Percentiles rank a stretch among this genome's conserved stretches.
Evolutionary conservation across 371 early-diverging fungal species (phyloP).

Genomic region (Mucor lusitanicus): DNA sequence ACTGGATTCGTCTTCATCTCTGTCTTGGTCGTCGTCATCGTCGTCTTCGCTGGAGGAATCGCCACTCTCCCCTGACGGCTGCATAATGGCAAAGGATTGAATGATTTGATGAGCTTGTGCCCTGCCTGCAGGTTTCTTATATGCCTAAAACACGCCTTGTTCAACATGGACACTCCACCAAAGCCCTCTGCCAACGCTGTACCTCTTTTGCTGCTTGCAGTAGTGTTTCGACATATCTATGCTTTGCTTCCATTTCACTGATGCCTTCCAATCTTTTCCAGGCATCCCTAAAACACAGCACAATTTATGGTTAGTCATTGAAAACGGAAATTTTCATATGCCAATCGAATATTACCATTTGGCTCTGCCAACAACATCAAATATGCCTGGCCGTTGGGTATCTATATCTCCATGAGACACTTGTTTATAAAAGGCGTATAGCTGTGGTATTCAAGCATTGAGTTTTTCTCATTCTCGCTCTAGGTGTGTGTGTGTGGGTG

Average conservation of each 20-base stretch:
- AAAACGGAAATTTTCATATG: background rate
- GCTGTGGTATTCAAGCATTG: slow-evolving; percentile 11
- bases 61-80: slow-evolving; percentile 28
- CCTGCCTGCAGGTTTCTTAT: slow-evolving; percentile 41
- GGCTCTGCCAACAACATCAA: slow-evolving; percentile 51
- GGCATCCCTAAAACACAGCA: slow-evolving; percentile 33
- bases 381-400: slow-evolving; percentile 46
- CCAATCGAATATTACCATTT: slow-evolving; percentile 37
- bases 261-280: slow-evolving; percentile 36
- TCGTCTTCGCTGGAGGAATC: slow-evolving; percentile 28
- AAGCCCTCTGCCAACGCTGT: no score
- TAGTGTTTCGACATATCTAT: slow-evolving; percentile 34
- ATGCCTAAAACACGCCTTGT: slow-evolving; percentile 27
- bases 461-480: background rate
- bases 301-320: background rate
- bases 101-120: slow-evolving; percentile 48
- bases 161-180: no score
- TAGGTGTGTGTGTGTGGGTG: background rate
- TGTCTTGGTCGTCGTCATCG: slow-evolving; percentile 21
- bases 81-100: slow-evolving; percentile 41
- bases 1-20: background rate
- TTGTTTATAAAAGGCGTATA: slow-evolving; percentile 54
- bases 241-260: slow-evolving; percentile 30
- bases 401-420: slow-evolving; percentile 43
- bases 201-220: slow-evolving; percentile 33